Evolutionary conservation across 768 basidiomycete species (phyloP), one percentile per base, ranked within the genome.

Genomic region (Boletus rufocinnamomeus): DNA sequence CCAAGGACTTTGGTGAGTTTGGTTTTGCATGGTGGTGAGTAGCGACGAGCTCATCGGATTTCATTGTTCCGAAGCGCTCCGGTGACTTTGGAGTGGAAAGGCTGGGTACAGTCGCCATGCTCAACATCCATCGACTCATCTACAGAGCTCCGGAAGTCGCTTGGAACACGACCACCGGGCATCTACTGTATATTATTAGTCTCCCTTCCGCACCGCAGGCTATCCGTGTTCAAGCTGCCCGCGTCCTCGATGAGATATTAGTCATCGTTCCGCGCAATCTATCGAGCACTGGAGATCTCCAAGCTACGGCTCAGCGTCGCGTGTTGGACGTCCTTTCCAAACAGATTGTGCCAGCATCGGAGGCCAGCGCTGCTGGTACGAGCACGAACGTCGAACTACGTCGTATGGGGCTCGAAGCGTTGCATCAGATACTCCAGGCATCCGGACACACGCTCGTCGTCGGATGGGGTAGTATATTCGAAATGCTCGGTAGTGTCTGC

Each of bases 51-150:
- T 59, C 58, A 47, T 55, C 6, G 40, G 8, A 51, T 28, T 57
- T 54, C 35, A 47, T 19, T 6, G 30, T 32, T n/a, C 62, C 49
- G 25, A 58, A 94, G 91, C 83, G 90, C n/a, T 82, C 89, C 0
- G 92, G 91, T 0, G 96, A 99, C 62, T 98, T 97, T 76, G 92
- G 93, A n/a, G 87, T 98, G 56, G 84, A 84, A 58, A 93, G 92
- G 68, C 76, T 98, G 25, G 90, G 93, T 10, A 82, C 84, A 1
- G 87, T 96, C 11, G 82, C 88, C 0, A 79, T 86, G 63, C 80
- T 92, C 53, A 99, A 98, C 67, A 87, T 97, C 27, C 86, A 91
- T 68, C 86, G 96, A 4, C 79, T 99, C 19, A 87, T 97, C 49
- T 89, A 88, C 60, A 82, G 88, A n/a, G 81, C 88, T 13, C 86